These are phyloP conservation scores for Nasturtium officinale DNA, from an alignment of 345 rosid genomes.

Conservation along the genomic window DNA sequence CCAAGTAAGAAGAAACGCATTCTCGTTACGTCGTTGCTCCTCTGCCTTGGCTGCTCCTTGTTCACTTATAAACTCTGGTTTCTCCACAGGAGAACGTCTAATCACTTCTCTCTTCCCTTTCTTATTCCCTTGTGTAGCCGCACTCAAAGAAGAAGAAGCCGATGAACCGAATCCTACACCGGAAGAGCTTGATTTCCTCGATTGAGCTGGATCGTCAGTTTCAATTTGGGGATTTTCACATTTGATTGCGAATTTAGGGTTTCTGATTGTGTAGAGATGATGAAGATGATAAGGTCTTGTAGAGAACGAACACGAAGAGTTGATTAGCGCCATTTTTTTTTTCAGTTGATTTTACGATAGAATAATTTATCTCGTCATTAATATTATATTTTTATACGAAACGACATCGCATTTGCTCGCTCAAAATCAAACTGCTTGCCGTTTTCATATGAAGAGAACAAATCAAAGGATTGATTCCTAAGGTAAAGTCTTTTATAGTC, in stretches of 20 bases:
- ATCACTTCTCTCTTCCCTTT: constrained; percentile 60
- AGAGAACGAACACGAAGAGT: constrained; percentile 42
- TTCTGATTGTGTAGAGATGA: constrained; percentile 36
- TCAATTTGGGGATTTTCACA: constrained; percentile 51
- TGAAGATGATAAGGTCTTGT: constrained; percentile 40
- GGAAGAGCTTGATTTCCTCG: constrained; percentile 52
- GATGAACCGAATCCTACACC: constrained; percentile 68
- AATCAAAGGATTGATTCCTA: neutral
- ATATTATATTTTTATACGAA: neutral
- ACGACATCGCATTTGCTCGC: neutral
- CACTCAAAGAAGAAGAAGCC: constrained; percentile 15
- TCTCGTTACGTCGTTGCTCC: constrained; percentile 68
- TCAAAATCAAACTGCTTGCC: neutral
- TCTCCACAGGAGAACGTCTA: constrained; percentile 71
- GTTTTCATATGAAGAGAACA: neutral
- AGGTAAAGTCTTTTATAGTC: neutral
- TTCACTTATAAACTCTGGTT: constrained; percentile 54
- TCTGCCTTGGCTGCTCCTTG: constrained; percentile 59
- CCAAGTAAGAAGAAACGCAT: constrained; percentile 90
- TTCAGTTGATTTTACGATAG: constrained; percentile 40
- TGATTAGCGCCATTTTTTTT: constrained; percentile 66
- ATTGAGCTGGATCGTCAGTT: constrained; percentile 45
- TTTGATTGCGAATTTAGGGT: constrained; percentile 46
- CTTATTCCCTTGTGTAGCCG: constrained; percentile 29
- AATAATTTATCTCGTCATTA: neutral